phyloP scores from a whole-genome alignment of 768 basidiomycete species.

The Tulasnella calospora region DNA sequence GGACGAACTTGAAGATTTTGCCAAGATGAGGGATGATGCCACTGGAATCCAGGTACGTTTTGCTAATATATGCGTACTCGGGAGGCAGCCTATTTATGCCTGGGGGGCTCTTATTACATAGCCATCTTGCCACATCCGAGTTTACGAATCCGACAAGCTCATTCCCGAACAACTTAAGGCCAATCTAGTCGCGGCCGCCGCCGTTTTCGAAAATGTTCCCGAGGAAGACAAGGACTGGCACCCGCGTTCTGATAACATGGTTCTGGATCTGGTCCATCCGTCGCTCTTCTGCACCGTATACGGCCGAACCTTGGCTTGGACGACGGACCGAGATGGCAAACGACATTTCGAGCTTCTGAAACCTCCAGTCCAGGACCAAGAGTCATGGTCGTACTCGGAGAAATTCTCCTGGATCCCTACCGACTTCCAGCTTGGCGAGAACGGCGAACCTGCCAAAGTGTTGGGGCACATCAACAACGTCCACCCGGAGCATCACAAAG shows the following conservation, averaged over 20 bases:
- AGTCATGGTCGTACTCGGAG: not conserved
- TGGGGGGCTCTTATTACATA: not conserved
- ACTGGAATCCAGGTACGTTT: conserved; percentile 12
- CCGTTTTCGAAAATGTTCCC: conserved; percentile 31
- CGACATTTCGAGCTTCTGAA: not conserved
- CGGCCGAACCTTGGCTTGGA: conserved; percentile 31
- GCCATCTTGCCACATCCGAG: not conserved
- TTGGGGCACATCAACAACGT: conserved; percentile 26
- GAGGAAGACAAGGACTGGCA: conserved; percentile 35
- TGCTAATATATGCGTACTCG: not conserved
- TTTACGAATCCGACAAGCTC: conserved; percentile 30
- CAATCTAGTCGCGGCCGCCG: conserved; percentile 18
- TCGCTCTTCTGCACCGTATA: conserved; percentile 33
- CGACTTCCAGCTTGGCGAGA: conserved; percentile 14
- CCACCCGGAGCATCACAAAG: conserved; percentile 9
- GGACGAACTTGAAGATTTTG: conserved; percentile 16
- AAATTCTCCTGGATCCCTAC: conserved; percentile 22
- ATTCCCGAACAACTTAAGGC: conserved; percentile 25
- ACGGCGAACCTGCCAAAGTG: conserved; percentile 6
- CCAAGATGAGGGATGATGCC: conserved; percentile 13
- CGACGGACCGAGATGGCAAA: not conserved
- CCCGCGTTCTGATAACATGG: conserved; percentile 32
- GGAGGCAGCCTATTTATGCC: not conserved
- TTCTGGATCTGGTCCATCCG: conserved; percentile 35
- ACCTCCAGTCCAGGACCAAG: not conserved